Percentiles rank a stretch among this genome's conserved stretches.
These are phyloP conservation scores for Liriodendron chinense DNA, from an alignment of 164 flowering plant species.

Conservation along the genomic window DNA sequence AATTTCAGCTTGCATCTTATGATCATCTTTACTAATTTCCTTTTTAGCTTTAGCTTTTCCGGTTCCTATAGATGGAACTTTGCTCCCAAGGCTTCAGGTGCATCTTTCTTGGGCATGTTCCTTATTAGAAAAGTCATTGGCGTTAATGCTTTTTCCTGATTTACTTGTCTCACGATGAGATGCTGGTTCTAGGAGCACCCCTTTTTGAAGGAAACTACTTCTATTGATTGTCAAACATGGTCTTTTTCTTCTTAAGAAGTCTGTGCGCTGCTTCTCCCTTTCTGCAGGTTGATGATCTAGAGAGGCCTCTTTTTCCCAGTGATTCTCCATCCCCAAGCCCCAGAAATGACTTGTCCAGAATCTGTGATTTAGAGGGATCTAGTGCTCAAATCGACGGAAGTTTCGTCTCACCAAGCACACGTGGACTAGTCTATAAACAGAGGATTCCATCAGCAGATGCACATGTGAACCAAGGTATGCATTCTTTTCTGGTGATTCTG, in stretches of 20 bases:
- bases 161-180: not conserved
- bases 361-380: constrained; percentile 45
- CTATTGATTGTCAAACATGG: not conserved
- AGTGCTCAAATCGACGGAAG: constrained; percentile 43
- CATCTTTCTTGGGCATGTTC: not conserved
- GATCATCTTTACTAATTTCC: too few species aligned
- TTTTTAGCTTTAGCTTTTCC: not conserved
- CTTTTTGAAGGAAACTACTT: not conserved
- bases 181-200: not conserved
- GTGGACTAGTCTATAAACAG: constrained; percentile 53
- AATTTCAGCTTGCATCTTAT: too few species aligned
- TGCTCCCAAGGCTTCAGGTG: not conserved
- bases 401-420: constrained; percentile 39
- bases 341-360: constrained; percentile 40
- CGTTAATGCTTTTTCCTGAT: not conserved
- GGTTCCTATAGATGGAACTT: not conserved
- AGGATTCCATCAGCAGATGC: constrained; percentile 41
- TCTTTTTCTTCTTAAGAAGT: not conserved
- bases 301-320: constrained; percentile 76
- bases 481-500: not conserved
- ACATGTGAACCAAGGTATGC: constrained; percentile 48
- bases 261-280: constrained; percentile 2
- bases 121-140: not conserved
- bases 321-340: constrained; percentile 32
- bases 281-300: constrained; percentile 65